These are phyloP conservation scores for Syzygium oleosum DNA, from an alignment of 345 rosid species.

Conservation along the genomic window DNA sequence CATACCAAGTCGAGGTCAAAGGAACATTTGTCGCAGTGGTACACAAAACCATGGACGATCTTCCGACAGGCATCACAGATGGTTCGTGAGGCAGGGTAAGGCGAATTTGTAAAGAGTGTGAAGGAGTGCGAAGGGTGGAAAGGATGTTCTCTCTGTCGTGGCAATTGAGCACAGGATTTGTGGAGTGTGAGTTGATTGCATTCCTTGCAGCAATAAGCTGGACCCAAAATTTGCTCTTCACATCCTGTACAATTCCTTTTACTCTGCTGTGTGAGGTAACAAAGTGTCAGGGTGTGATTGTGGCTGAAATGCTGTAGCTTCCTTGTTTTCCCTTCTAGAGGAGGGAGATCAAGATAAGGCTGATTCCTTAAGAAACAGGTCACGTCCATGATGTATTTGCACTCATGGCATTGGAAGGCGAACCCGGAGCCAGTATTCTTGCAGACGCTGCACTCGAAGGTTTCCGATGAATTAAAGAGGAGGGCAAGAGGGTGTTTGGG, in stretches of 20 bases:
- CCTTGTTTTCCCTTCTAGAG: neutral
- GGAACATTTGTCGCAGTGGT: neutral
- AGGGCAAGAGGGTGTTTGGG: conserved; percentile 15
- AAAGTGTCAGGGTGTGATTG: neutral
- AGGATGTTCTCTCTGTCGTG: conserved; percentile 2
- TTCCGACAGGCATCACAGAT: conserved; percentile 1
- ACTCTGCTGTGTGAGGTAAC: neutral
- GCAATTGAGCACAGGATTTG: neutral
- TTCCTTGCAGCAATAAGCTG: conserved; percentile 3
- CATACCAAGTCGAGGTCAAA: neutral
- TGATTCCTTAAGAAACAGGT: neutral
- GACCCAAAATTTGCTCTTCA: neutral
- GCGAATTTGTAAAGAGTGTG: neutral
- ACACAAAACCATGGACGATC: neutral
- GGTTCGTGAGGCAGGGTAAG: neutral
- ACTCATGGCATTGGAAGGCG: conserved; percentile 8
- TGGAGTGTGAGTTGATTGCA: neutral
- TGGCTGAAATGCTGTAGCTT: conserved; percentile 1
- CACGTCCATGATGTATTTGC: conserved; percentile 7
- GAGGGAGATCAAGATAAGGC: neutral
- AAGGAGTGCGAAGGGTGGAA: neutral
- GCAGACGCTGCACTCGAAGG: conserved; percentile 5
- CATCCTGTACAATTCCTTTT: neutral
- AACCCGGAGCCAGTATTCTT: neutral
- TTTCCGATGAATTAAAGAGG: neutral